phyloP scores from a whole-genome alignment of 495 filamentous ascomycete genomes.

The Cladorrhinum samala region DNA sequence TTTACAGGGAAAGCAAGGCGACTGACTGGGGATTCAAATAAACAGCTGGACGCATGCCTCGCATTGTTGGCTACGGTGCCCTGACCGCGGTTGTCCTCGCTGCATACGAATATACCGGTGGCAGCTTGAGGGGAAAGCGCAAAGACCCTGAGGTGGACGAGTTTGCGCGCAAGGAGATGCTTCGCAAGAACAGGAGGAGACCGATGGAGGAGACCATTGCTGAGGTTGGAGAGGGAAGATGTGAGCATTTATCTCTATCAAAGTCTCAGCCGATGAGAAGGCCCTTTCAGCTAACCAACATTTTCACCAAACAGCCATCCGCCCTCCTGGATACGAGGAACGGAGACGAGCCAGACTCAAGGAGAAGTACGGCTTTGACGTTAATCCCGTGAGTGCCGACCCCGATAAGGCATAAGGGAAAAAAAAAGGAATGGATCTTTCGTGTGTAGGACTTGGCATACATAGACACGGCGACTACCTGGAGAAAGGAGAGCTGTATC shows the following conservation, averaged over 20 bases:
- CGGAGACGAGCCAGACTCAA: constrained; percentile 76
- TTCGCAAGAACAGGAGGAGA: constrained; percentile 68
- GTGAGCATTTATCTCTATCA: constrained; percentile 43
- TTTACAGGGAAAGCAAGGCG: too few relatives aligned
- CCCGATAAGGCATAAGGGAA: constrained; percentile 20
- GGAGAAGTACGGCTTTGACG: constrained; percentile 85
- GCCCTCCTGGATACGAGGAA: constrained; percentile 80
- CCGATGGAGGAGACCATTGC: constrained; percentile 77
- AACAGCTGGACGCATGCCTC: constrained; percentile 63
- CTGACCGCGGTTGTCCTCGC: constrained; percentile 57
- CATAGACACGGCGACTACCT: neutral
- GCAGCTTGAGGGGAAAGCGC: constrained; percentile 53
- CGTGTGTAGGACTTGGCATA: neutral
- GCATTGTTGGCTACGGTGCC: constrained; percentile 72
- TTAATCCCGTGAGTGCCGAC: constrained; percentile 48
- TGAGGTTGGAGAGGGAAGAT: constrained; percentile 83
- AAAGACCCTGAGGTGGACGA: constrained; percentile 61
- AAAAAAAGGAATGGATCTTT: neutral
- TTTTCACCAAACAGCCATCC: constrained; percentile 54
- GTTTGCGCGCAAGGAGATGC: constrained; percentile 66
- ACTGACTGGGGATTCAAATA: neutral
- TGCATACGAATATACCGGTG: constrained; percentile 73
- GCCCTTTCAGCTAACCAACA: constrained; percentile 23
- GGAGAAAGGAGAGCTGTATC: too few relatives aligned
- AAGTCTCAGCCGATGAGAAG: too few relatives aligned